Evolutionary conservation across 768 basidiomycete genomes (phyloP).

Genomic region (Pisolithus tinctorius): DNA sequence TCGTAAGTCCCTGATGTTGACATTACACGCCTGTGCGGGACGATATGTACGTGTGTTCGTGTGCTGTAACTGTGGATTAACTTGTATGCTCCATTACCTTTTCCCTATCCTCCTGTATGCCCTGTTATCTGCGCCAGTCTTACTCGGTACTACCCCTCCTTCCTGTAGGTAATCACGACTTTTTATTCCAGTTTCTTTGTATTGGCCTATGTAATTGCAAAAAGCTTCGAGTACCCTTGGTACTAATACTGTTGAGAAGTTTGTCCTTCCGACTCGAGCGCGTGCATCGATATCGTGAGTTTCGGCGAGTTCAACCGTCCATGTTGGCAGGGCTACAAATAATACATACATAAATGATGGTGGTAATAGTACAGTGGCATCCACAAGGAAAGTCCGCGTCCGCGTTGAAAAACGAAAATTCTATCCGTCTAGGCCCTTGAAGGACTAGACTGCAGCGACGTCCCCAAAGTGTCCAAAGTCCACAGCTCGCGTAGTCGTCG

Average conservation of each 20-base stretch:
- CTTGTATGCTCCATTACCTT: neutral
- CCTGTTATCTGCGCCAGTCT: neutral
- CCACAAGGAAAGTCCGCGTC: too few relatives aligned
- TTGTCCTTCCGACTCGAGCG: too few relatives aligned
- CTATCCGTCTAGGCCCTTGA: constrained; percentile 37
- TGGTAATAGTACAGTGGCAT: too few relatives aligned
- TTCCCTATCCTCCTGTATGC: neutral
- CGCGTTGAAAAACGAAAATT: too few relatives aligned
- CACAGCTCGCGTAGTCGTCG: constrained; percentile 67
- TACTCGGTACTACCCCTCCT: neutral
- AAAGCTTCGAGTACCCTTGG: neutral
- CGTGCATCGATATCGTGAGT: too few relatives aligned
- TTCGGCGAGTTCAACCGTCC: too few relatives aligned
- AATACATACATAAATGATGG: too few relatives aligned
- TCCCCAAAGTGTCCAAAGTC: constrained; percentile 35
- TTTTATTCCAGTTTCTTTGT: neutral
- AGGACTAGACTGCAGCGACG: constrained; percentile 19
- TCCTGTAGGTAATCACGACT: neutral
- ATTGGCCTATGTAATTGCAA: neutral
- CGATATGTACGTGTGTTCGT: too few relatives aligned
- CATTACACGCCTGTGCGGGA: too few relatives aligned
- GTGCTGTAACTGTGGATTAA: neutral
- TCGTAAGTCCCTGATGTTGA: too few relatives aligned
- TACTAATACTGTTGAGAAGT: neutral
- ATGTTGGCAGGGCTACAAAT: too few relatives aligned